A percentile compares a stretch with the other conserved stretches of the same genome.
phyloP scores from a whole-genome alignment of 371 early-diverging fungal genomes.

The Mucor racemosus region DNA sequence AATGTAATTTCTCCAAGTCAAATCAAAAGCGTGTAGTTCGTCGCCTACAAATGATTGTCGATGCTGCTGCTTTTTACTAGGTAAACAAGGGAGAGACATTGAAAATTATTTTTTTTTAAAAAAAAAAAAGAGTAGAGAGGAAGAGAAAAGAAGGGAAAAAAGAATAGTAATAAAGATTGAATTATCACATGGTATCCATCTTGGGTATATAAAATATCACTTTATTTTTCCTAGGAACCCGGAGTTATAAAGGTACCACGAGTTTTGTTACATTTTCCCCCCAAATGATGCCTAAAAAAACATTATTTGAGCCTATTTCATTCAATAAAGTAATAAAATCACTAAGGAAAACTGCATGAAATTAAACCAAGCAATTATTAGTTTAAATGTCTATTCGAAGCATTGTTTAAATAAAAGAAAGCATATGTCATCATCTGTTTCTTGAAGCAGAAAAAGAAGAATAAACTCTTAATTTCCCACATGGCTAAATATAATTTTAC shows the following conservation, averaged over 20 bases:
- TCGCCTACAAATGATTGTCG: conserved; percentile 10
- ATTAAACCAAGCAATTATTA: too few relatives aligned
- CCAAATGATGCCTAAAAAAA: conserved; percentile 4
- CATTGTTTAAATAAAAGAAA: too few relatives aligned
- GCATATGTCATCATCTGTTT: too few relatives aligned
- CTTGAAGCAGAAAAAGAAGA: too few relatives aligned
- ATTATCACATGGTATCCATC: conserved; percentile 26
- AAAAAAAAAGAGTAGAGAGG: conserved; percentile 1
- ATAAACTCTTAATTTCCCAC: too few relatives aligned
- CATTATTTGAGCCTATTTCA: conserved; percentile 1
- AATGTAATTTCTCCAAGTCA: conserved; percentile 54
- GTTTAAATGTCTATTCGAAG: too few relatives aligned
- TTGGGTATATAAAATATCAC: conserved; percentile 4
- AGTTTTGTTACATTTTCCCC: neutral
- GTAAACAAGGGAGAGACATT: conserved; percentile 23
- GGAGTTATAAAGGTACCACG: conserved; percentile 2
- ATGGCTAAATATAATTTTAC: too few relatives aligned
- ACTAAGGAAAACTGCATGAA: neutral
- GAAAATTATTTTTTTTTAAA: neutral
- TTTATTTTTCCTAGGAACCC: conserved; percentile 1
- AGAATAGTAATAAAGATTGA: neutral
- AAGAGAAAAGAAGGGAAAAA: neutral
- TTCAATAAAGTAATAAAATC: neutral
- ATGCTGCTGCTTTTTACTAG: conserved; percentile 19
- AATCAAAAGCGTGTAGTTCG: conserved; percentile 44